Evolutionary conservation across 176 grass and related monocot species (phyloP).

Genomic region (Dactylis glomerata): DNA sequence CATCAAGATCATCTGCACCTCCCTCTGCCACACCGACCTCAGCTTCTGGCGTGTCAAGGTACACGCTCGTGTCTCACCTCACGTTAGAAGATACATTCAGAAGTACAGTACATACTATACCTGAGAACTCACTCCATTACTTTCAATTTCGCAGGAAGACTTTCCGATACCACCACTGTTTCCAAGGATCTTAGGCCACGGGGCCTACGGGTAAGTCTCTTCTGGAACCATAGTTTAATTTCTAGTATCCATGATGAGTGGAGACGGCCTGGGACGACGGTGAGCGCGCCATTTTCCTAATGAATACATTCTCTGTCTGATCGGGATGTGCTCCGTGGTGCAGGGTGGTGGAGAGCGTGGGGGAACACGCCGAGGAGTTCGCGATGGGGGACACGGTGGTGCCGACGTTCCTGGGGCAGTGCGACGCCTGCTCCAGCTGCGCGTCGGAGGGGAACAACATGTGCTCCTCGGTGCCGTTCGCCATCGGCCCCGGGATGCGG

Average conservation of each 20-base stretch:
- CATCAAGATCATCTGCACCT: constrained; percentile 65
- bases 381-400: constrained; percentile 53
- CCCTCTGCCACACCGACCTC: constrained; percentile 73
- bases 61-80: too few species aligned
- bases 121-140: neutral
- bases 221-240: too few species aligned
- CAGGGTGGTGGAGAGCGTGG: constrained; percentile 84
- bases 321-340: neutral
- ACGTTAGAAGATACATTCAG: neutral
- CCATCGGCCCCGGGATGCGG: constrained; percentile 40
- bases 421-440: constrained; percentile 52
- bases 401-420: constrained; percentile 63
- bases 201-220: constrained; percentile 60
- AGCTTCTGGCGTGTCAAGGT: constrained; percentile 56
- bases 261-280: too few species aligned
- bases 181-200: constrained; percentile 65
- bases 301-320: neutral
- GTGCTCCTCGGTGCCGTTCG: constrained; percentile 43
- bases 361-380: constrained; percentile 52
- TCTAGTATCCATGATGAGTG: too few species aligned
- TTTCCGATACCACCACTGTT: constrained; percentile 8
- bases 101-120: neutral
- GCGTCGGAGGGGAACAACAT: constrained; percentile 43
- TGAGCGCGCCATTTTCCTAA: too few species aligned
- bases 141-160: neutral